phyloP scores from a whole-genome alignment of 352 stramenopile genomes.

The Lagenidium giganteum region DNA sequence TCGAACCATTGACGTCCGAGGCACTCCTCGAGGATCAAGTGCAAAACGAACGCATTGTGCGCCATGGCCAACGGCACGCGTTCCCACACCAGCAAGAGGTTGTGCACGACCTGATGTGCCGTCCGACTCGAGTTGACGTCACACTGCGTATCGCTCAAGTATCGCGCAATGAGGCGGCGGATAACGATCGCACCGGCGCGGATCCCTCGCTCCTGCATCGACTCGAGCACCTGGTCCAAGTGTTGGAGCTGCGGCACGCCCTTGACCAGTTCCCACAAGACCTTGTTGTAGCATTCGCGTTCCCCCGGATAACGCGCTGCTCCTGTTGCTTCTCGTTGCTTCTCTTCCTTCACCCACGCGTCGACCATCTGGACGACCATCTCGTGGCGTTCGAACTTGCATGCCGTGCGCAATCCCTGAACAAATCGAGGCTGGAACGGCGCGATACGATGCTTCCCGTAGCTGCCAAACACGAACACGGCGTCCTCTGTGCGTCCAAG shows the following conservation, averaged over 20 bases:
- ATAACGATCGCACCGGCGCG: slow-evolving; percentile 26
- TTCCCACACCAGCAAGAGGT: slow-evolving; percentile 10
- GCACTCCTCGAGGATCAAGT: slow-evolving; percentile 9
- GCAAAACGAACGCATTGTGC: slow-evolving; percentile 6
- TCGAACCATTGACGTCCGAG: slow-evolving; percentile 1
- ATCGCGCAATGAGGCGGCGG: slow-evolving; percentile 21
- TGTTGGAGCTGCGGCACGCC: slow-evolving; percentile 22
- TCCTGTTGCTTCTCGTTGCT: neutral
- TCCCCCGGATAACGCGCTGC: slow-evolving; percentile 2
- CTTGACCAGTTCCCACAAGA: slow-evolving; percentile 53
- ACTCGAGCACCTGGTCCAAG: slow-evolving; percentile 27
- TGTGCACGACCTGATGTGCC: slow-evolving; percentile 9
- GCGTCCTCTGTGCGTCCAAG: slow-evolving; percentile 24
- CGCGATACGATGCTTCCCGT: slow-evolving; percentile 25
- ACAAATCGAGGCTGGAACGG: slow-evolving; percentile 32
- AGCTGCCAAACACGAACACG: slow-evolving; percentile 38
- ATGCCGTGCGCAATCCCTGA: slow-evolving; percentile 33
- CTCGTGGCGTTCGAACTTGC: slow-evolving; percentile 19
- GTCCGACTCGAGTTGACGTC: slow-evolving; percentile 16
- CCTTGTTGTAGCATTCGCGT: slow-evolving; percentile 32
- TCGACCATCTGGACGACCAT: slow-evolving; percentile 36
- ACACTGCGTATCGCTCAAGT: too few relatives aligned
- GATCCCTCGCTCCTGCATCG: slow-evolving; percentile 30
- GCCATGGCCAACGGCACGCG: slow-evolving; percentile 1
- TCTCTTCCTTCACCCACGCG: slow-evolving; percentile 11